Conservation (phyloP, 805 yeast genomes). For the Ogataea polymorpha region DNA sequence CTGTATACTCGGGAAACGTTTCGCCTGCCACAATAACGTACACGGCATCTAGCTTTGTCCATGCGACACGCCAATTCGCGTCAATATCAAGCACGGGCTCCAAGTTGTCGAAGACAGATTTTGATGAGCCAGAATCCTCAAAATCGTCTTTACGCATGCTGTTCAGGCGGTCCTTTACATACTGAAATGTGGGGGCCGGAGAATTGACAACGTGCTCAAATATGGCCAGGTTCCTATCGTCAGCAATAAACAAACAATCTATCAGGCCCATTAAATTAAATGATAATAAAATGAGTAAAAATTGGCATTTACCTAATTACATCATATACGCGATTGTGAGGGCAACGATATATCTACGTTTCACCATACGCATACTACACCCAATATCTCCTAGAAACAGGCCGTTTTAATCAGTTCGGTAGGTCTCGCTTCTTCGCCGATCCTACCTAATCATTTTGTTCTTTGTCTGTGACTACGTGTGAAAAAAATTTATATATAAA, state of each 20-base stretch:
- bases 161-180: constrained; percentile 23
- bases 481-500: constrained; percentile 8
- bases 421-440: too few species aligned
- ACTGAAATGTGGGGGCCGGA: constrained; percentile 28
- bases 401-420: too few species aligned
- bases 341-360: too few species aligned
- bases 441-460: background rate
- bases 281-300: background rate
- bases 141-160: background rate
- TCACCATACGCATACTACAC: too few species aligned
- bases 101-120: constrained; percentile 15
- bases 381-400: too few species aligned
- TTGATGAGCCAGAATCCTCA: background rate
- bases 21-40: constrained; percentile 19
- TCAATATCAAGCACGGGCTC: constrained; percentile 31
- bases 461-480: constrained; percentile 1
- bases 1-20: constrained; percentile 16
- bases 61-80: constrained; percentile 31
- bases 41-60: constrained; percentile 23
- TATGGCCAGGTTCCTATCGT: constrained; percentile 25
- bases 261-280: constrained; percentile 32
- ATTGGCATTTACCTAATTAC: too few species aligned
- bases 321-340: too few species aligned
- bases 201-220: constrained; percentile 26
- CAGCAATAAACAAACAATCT: constrained; percentile 30